These are phyloP conservation scores for Capsella bursapastoris DNA, from an alignment of 345 rosid species.

Conservation along the genomic window DNA sequence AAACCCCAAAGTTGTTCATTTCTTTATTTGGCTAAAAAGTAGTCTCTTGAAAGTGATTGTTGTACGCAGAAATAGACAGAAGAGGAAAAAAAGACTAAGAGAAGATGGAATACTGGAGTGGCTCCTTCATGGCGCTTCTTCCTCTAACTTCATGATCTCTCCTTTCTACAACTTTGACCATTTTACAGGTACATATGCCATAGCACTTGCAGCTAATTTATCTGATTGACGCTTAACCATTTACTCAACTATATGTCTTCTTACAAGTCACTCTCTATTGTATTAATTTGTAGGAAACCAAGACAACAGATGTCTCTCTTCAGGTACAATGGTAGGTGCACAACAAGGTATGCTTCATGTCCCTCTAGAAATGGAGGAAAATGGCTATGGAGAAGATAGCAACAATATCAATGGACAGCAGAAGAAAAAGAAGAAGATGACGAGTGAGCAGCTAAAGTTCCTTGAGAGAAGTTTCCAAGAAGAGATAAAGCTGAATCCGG, in stretches of 20 bases:
- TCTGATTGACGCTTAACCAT: conserved; percentile 21
- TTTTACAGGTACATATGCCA: conserved; percentile 41
- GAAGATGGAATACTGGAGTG: conserved; percentile 39
- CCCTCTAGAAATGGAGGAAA: conserved; percentile 36
- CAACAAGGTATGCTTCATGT: conserved; percentile 34
- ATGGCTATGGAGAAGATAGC: conserved; percentile 48
- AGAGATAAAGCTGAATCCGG: conserved; percentile 80
- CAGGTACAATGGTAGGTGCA: conserved; percentile 45
- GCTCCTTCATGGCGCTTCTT: conserved; percentile 34
- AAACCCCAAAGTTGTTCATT: conserved; percentile 13
- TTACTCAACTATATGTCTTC: not conserved
- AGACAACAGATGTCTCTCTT: conserved; percentile 43
- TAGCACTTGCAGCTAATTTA: not conserved
- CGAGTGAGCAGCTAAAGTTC: conserved; percentile 67
- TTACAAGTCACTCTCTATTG: not conserved
- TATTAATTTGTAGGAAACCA: conserved; percentile 9
- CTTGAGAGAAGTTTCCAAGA: conserved; percentile 87
- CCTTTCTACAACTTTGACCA: conserved; percentile 31
- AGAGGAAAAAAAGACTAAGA: not conserved
- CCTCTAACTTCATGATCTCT: conserved; percentile 32
- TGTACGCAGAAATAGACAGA: conserved; percentile 4
- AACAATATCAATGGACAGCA: conserved; percentile 43
- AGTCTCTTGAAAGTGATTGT: conserved; percentile 22
- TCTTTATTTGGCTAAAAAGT: conserved; percentile 25
- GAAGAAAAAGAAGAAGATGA: conserved; percentile 76